A percentile compares a stretch with the other conserved stretches of the same genome.
Evolutionary conservation across 176 grass and related monocot species (phyloP).

Genomic region (Phoenix dactylifera): DNA sequence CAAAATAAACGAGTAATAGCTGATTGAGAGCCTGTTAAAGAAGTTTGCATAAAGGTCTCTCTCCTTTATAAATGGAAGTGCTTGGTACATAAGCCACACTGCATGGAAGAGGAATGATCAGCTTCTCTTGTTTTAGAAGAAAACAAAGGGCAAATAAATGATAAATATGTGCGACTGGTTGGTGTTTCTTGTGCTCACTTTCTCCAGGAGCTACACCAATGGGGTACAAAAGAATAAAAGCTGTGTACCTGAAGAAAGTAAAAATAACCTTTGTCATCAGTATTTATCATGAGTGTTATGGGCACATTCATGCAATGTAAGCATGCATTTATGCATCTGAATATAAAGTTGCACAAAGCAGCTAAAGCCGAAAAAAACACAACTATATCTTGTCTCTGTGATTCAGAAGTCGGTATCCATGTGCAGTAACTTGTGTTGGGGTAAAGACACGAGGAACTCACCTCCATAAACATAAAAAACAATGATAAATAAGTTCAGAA

Average conservation of each 20-base stretch:
- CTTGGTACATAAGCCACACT: slow-evolving; percentile 90
- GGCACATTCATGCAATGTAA: not conserved
- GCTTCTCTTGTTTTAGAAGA: slow-evolving; percentile 3
- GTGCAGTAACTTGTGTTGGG: too few species aligned
- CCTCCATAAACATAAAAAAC: too few species aligned
- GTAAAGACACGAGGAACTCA: too few species aligned
- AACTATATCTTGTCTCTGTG: too few species aligned
- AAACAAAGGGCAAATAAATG: not conserved
- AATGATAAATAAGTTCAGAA: too few species aligned
- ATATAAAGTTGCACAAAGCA: too few species aligned
- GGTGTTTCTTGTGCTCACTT: slow-evolving; percentile 46
- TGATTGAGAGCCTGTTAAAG: slow-evolving; percentile 59
- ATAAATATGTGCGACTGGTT: not conserved
- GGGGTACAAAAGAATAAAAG: slow-evolving; percentile 85
- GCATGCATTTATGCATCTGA: not conserved
- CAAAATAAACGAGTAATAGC: slow-evolving; percentile 72
- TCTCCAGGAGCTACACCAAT: slow-evolving; percentile 84
- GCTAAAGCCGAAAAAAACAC: too few species aligned
- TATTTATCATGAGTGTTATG: not conserved
- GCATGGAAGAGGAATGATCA: slow-evolving; percentile 11
- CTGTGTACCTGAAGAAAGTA: slow-evolving; percentile 62
- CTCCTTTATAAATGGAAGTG: slow-evolving; percentile 72
- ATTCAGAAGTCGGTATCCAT: too few species aligned
- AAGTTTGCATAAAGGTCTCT: slow-evolving; percentile 59
- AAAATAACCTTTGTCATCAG: not conserved